A percentile compares a stretch with the other conserved stretches of the same genome.
phyloP scores from a whole-genome alignment of 257 asterid genomes.

The Fraxinus pennsylvanica region DNA sequence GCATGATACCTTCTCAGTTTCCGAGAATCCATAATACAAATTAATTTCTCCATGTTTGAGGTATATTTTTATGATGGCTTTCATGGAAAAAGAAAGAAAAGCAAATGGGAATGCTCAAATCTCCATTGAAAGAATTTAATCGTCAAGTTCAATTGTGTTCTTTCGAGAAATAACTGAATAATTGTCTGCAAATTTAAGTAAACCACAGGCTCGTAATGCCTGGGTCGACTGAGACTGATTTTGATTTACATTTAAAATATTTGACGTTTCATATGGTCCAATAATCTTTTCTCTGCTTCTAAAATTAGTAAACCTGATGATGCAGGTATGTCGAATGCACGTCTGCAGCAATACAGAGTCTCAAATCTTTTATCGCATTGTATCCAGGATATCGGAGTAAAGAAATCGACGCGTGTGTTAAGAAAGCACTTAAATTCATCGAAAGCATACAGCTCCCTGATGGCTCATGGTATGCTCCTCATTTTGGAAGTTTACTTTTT shows the following conservation, averaged over 20 bases:
- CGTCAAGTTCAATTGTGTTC: neutral
- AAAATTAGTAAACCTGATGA: neutral
- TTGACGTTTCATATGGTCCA: neutral
- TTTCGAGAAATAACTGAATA: neutral
- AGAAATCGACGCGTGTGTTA: slow-evolving; percentile 47
- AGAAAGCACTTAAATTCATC: slow-evolving; percentile 53
- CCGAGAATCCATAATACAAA: neutral
- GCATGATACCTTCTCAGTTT: neutral
- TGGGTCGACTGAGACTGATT: neutral
- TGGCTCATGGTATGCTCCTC: slow-evolving; percentile 61
- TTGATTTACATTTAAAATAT: neutral
- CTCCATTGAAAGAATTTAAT: neutral
- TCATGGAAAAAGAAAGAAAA: neutral
- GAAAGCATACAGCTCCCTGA: slow-evolving; percentile 55
- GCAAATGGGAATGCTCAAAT: neutral
- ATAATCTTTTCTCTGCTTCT: neutral
- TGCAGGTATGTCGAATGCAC: slow-evolving; percentile 73
- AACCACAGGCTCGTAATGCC: neutral
- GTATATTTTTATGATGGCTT: neutral
- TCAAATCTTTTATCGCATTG: slow-evolving; percentile 36
- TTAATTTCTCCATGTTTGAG: neutral
- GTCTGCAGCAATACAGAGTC: slow-evolving; percentile 58
- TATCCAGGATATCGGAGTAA: slow-evolving; percentile 41
- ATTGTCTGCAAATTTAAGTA: neutral
- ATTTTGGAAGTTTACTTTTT: neutral